phyloP scores from a whole-genome alignment of 176 grass and related monocot species.

The Oryza glaberrima region DNA sequence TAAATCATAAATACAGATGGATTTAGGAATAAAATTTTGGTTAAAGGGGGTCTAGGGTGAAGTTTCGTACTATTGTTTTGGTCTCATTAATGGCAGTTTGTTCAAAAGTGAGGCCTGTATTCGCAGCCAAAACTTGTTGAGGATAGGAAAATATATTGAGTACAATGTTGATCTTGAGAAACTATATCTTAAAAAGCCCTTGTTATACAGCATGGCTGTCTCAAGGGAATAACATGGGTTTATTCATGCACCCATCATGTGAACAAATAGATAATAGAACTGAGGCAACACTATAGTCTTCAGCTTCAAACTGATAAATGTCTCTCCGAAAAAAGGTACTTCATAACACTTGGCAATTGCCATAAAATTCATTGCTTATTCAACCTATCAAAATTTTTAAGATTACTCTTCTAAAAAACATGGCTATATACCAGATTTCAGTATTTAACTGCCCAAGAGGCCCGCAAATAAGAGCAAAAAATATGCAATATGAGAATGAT shows the following conservation, averaged over 20 bases:
- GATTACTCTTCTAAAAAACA: not conserved
- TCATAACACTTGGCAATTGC: not conserved
- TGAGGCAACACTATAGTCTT: not conserved
- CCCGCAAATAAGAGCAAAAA: too few species aligned
- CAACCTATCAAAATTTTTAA: not conserved
- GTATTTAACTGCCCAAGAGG: too few species aligned
- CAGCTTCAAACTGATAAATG: not conserved
- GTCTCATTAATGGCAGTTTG: not conserved
- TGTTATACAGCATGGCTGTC: not conserved
- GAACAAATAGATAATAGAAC: not conserved
- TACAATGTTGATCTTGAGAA: not conserved
- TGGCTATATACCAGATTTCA: not conserved
- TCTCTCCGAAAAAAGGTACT: not conserved
- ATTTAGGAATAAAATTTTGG: not conserved
- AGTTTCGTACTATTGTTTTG: not conserved
- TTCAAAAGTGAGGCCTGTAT: not conserved
- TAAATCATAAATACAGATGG: not conserved
- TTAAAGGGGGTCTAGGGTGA: not conserved
- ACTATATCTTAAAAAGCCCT: not conserved
- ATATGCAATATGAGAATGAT: too few species aligned
- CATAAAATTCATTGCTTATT: constrained; percentile 18
- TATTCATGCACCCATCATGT: not conserved
- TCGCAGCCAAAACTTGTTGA: constrained; percentile 5
- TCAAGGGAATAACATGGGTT: not conserved
- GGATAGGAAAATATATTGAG: not conserved